A percentile compares a stretch with the other conserved stretches of the same genome.
These are phyloP conservation scores for Pseudocercospora eumusae DNA, from an alignment of 2,329 filamentous ascomycete genomes.

Conservation along the genomic window DNA sequence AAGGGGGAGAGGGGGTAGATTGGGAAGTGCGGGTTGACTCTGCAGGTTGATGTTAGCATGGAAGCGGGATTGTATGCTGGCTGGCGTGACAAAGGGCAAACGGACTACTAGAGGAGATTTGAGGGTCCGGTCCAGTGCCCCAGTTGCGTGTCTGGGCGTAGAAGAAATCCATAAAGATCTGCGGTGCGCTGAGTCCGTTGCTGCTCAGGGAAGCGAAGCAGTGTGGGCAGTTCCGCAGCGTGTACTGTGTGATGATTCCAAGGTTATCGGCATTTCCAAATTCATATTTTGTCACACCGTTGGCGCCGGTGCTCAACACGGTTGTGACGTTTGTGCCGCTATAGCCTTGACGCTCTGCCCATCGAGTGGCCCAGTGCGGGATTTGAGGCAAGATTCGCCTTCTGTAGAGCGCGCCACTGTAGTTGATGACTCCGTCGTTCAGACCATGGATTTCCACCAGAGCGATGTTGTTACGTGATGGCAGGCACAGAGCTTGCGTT, in stretches of 20 bases:
- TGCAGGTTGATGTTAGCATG: constrained; percentile 2
- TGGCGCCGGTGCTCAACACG: constrained; percentile 14
- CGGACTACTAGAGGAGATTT: constrained; percentile 16
- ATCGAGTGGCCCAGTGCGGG: constrained; percentile 39
- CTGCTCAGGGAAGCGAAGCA: constrained; percentile 31
- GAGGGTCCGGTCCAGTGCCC: constrained; percentile 14
- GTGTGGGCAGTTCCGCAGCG: constrained; percentile 40
- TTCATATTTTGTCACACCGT: constrained; percentile 24
- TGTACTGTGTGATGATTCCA: constrained; percentile 43
- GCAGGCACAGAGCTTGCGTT: constrained; percentile 26
- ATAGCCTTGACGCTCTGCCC: constrained; percentile 41
- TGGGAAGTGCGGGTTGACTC: constrained; percentile 1
- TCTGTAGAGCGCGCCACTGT: constrained; percentile 37
- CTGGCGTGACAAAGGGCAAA: constrained; percentile 5
- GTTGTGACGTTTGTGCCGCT: constrained; percentile 36
- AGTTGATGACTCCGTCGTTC: constrained; percentile 44
- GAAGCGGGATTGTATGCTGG: not conserved
- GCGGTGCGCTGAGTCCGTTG: constrained; percentile 29
- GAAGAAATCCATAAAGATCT: constrained; percentile 35
- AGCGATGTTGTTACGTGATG: constrained; percentile 37
- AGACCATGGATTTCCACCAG: constrained; percentile 49
- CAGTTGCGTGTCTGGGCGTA: constrained; percentile 29
- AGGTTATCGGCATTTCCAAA: constrained; percentile 35
- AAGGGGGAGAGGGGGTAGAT: not conserved
- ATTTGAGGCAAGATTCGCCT: constrained; percentile 22